Conservation (phyloP, 495 filamentous ascomycete species). For the Ramalina intermedia region DNA sequence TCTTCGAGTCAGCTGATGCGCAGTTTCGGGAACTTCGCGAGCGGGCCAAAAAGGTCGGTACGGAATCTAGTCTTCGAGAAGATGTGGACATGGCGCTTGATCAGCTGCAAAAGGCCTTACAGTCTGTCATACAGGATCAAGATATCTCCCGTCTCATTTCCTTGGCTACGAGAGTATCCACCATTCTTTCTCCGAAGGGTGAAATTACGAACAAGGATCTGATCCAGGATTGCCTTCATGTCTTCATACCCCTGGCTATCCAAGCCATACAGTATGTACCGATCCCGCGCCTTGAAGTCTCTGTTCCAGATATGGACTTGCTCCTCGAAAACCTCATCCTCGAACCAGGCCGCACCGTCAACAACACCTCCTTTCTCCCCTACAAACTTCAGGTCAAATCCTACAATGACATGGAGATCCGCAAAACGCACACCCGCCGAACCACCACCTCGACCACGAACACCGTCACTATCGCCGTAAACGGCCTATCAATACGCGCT, state of each 20-base stretch:
- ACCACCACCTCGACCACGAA: constrained; percentile 52
- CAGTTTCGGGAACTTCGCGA: constrained; percentile 58
- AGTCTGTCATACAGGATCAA: constrained; percentile 51
- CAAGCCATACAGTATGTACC: constrained; percentile 70
- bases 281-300: constrained; percentile 73
- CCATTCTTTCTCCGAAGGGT: constrained; percentile 47
- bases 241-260: constrained; percentile 68
- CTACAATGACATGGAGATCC: constrained; percentile 72
- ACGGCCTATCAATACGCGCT: constrained; percentile 67
- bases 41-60: constrained; percentile 47
- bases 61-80: constrained; percentile 48
- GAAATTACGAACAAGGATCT: constrained; percentile 50
- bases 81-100: constrained; percentile 60
- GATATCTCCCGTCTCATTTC: constrained; percentile 52
- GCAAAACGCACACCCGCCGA: constrained; percentile 57
- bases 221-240: constrained; percentile 54
- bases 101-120: constrained; percentile 52
- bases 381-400: constrained; percentile 68
- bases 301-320: constrained; percentile 69
- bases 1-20: constrained; percentile 56
- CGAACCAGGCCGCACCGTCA: constrained; percentile 74
- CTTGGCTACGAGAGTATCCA: constrained; percentile 48
- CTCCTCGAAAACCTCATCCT: constrained; percentile 82
- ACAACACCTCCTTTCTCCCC: constrained; percentile 78
- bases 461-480: constrained; percentile 57